Evolutionary conservation across 371 early-diverging fungal species (phyloP), one percentile per base, ranked within the genome.

Genomic region (Capillidium heterosporum): DNA sequence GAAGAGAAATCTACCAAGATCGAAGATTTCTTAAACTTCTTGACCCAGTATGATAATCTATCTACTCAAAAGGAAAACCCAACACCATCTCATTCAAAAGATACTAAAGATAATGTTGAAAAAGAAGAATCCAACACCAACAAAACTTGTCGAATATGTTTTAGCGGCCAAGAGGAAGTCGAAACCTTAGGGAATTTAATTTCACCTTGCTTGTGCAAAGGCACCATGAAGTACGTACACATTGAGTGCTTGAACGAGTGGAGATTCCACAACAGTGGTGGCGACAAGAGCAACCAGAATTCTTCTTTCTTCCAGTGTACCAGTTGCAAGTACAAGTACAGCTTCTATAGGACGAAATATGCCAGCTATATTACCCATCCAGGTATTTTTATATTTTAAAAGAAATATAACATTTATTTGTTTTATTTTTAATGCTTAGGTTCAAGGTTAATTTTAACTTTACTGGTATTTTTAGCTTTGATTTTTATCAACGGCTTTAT

Each of bases 201-300:
- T 21, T 68, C 71, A 5, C 71, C 71, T 1, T 71, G 71, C 57
- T 57, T 63, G 10, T 71, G 71, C 61, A 71, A 71, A 55, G 71
- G 71, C 3, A 68, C 67, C 19, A 68, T 68, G 65, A 40, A 59
- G 46, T 59, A 62, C 21, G 63, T 62, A 19, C 63, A 62, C 43
- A 31, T 59, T n/a, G 57, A 56, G 39, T 62, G 63, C 52, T 46
- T 62, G 39, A 59, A 62, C 47, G n/a, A 24, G 17, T 62, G 63
- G 63, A 28, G 63, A 49, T 39, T 55, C n/a, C 27, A 35, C 32
- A 35, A 51, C 28, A 40, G 42, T 50, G 4, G 4, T 7, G 57
- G 50, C 31, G 35, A 40, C 29, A 3, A 21, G 4, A 17, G 11
- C 35, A 31, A 39, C 15, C 39, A 31, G 24, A 41, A 57, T 27